A percentile compares a stretch with the other conserved stretches of the same genome.
Conservation (phyloP, 2,329 filamentous ascomycete genomes). For the Furcasterigmium furcatum region DNA sequence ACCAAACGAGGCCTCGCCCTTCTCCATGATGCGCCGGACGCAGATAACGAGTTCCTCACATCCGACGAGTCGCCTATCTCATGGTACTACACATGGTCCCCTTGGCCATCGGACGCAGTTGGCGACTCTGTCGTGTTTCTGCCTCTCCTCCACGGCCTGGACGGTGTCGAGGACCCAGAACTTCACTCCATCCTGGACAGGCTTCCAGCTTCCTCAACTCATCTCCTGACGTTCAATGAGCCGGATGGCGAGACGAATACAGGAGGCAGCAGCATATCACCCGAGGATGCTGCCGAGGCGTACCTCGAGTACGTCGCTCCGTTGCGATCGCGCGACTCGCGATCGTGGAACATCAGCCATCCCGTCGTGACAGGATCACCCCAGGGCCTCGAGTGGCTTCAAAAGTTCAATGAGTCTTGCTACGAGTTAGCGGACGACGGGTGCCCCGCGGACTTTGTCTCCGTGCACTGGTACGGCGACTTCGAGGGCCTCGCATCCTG, state of each 20-base stretch:
- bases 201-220: slow-evolving; percentile 28
- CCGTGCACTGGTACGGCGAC: slow-evolving; percentile 38
- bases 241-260: slow-evolving; percentile 34
- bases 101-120: slow-evolving; percentile 19
- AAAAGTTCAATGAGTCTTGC: slow-evolving; percentile 34
- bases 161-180: slow-evolving; percentile 22
- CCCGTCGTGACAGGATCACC: slow-evolving; percentile 36
- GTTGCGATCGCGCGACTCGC: slow-evolving; percentile 13
- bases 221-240: slow-evolving; percentile 38
- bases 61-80: slow-evolving; percentile 31
- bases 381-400: slow-evolving; percentile 33
- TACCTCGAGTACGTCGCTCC: slow-evolving; percentile 34
- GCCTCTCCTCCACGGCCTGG: slow-evolving; percentile 32
- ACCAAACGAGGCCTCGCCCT: slow-evolving; percentile 10
- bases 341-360: slow-evolving; percentile 34
- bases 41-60: slow-evolving; percentile 29
- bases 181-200: slow-evolving; percentile 19
- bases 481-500: slow-evolving; percentile 28
- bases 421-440: slow-evolving; percentile 31
- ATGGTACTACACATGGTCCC: slow-evolving; percentile 42
- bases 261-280: slow-evolving; percentile 32
- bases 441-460: slow-evolving; percentile 36
- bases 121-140: slow-evolving; percentile 27
- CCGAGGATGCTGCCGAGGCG: slow-evolving; percentile 31
- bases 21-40: slow-evolving; percentile 9